Evolutionary conservation across 148 eudicot genomes (phyloP).

Genomic region (Diospyros lotus): DNA sequence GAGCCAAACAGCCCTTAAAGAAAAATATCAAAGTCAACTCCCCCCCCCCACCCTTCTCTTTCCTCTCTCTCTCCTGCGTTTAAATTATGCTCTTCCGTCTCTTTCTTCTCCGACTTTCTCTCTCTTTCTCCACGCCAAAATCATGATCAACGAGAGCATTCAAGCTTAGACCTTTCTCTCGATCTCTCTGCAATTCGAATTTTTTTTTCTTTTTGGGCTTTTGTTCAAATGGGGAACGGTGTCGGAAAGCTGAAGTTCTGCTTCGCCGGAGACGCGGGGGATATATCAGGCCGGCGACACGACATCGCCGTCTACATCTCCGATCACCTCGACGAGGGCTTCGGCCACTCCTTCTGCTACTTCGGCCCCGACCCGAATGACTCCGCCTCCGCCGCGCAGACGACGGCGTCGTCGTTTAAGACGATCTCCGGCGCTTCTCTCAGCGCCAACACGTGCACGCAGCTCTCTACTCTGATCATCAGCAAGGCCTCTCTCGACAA

Average conservation of each 20-base stretch:
- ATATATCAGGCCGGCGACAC: slow-evolving; percentile 49
- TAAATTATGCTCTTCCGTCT: neutral
- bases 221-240: slow-evolving; percentile 64
- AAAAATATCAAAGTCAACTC: neutral
- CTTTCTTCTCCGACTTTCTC: slow-evolving; percentile 1
- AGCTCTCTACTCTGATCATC: slow-evolving; percentile 39
- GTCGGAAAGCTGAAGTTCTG: slow-evolving; percentile 60
- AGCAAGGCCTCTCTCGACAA: slow-evolving; percentile 20
- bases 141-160: neutral
- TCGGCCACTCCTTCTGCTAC: slow-evolving; percentile 61
- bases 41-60: neutral
- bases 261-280: slow-evolving; percentile 55
- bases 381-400: neutral
- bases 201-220: neutral
- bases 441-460: slow-evolving; percentile 57
- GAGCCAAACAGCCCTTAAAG: neutral
- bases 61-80: neutral
- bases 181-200: neutral
- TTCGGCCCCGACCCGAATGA: slow-evolving; percentile 31
- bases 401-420: slow-evolving; percentile 27
- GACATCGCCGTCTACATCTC: slow-evolving; percentile 38
- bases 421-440: slow-evolving; percentile 71
- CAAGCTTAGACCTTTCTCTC: neutral
- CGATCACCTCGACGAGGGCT: slow-evolving; percentile 41
- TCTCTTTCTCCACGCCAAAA: neutral